Conservation (phyloP, 2,329 filamentous ascomycete species). For the Aspergillus glaucus region DNA sequence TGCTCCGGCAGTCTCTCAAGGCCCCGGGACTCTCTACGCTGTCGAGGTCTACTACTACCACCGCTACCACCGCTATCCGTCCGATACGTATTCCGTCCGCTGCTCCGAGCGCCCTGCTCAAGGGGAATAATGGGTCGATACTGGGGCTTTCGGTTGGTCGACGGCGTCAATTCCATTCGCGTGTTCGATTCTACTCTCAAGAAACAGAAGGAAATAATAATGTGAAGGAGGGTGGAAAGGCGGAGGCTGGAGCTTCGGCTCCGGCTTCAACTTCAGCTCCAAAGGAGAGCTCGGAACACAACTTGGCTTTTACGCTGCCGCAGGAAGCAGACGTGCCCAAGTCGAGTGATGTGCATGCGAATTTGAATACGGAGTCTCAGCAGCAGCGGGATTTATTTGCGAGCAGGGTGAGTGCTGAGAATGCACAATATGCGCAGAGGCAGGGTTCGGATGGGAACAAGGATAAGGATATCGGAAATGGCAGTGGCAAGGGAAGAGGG, state of each 20-base stretch:
- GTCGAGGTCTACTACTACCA: constrained; percentile 12
- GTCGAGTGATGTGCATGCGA: constrained; percentile 4
- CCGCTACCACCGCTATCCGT: constrained; percentile 15
- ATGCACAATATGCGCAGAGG: constrained; percentile 1
- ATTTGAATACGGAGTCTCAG: constrained; percentile 16
- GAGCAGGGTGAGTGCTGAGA: constrained; percentile 2
- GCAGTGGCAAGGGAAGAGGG: constrained; percentile 11
- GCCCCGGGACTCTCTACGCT: constrained; percentile 16
- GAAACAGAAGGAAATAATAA: constrained; percentile 14
- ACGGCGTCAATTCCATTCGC: constrained; percentile 37
- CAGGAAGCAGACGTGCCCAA: not conserved
- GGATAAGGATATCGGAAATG: constrained; percentile 4
- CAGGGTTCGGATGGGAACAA: constrained; percentile 6
- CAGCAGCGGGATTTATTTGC: constrained; percentile 1
- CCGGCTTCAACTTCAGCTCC: no score
- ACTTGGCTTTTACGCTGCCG: not conserved
- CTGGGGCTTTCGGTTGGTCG: constrained; percentile 36
- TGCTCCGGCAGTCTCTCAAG: constrained; percentile 34
- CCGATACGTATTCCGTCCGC: constrained; percentile 2
- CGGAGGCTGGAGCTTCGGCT: no score
- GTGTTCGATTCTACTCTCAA: constrained; percentile 17
- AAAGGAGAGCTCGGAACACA: not conserved
- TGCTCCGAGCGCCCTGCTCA: constrained; percentile 11
- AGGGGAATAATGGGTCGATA: constrained; percentile 10
- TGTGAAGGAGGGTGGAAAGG: constrained; percentile 12